Evolutionary conservation across 2,329 filamentous ascomycete species (phyloP), one percentile per base, ranked within the genome.

Genomic region (Alternaria arbusti): DNA sequence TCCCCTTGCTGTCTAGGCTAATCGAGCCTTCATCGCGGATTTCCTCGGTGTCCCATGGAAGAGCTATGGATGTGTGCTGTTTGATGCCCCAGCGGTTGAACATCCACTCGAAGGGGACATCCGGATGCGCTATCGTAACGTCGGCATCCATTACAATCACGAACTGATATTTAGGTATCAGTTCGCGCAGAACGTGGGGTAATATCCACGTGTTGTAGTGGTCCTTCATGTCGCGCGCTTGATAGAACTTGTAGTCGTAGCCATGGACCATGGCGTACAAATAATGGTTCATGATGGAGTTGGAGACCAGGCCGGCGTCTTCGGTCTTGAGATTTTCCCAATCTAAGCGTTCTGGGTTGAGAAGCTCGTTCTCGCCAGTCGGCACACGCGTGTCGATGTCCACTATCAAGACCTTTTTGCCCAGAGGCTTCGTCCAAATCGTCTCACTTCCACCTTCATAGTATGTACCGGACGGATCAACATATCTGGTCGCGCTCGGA

Each of bases 101-200:
- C 7, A 85, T 78, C 80, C 82, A 85, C 72, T 85, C 84, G 15
- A 84, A 61, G 3, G 83, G 83, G 1, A 85, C 68, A 32, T 83
- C 77, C 1, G 80, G 77, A 57, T 84, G 76, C 1, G 77, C 72
- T 56, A 84, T 78, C 7, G 80, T 76, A 17, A 78, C 81, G 62
- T 85, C 84, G 23, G 82, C 79, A 66, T 85, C 84, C 56, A 85
- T 68, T 47, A 82, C 81, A 49, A 85, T 73, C 22, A 85, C 80
- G 8, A 83, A 79, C 5, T 80, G 72, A 70, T 85, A 82, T 1
- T 75, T 64, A 23, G 75, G 71, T n/a, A 84, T 71, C 2, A 82
- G 76, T 20, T 82, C 73, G 40, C 75, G 73, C 25, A 84, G 71
- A 11, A 78, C 74, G 9, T 80, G 77, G 0, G 83, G 80, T 64